phyloP scores from a whole-genome alignment of 2,329 filamentous ascomycete genomes.

The Ophiocordyceps camponoti-floridani region DNA sequence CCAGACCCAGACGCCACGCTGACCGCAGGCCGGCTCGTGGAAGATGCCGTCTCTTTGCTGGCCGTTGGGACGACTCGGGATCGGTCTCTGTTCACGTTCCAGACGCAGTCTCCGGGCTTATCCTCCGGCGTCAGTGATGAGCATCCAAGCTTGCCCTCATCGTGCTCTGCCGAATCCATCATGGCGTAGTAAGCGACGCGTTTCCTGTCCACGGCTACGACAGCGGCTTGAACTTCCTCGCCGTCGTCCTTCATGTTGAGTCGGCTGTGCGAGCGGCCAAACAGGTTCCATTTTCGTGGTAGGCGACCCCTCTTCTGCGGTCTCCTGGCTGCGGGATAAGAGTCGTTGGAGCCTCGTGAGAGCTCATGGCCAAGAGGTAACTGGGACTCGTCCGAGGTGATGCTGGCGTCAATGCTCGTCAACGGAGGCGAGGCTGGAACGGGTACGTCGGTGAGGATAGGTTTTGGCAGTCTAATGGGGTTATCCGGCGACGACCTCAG shows the following conservation, averaged over 20 bases:
- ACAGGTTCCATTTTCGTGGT: slow-evolving; percentile 46
- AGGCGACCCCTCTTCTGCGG: slow-evolving; percentile 34
- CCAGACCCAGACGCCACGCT: not conserved
- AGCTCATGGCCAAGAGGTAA: slow-evolving; percentile 20
- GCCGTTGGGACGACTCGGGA: not conserved
- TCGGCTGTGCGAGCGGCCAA: slow-evolving; percentile 34
- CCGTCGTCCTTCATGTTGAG: slow-evolving; percentile 21
- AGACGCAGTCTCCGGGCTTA: no score
- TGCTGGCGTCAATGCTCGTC: slow-evolving; percentile 36
- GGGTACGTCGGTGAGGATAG: slow-evolving; percentile 27
- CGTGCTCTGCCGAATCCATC: slow-evolving; percentile 39
- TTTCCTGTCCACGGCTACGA: slow-evolving; percentile 30
- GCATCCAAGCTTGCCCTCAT: slow-evolving; percentile 23
- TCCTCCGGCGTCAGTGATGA: not conserved
- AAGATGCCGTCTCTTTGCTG: not conserved
- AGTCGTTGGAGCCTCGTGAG: slow-evolving; percentile 11
- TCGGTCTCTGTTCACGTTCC: no score
- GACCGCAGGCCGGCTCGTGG: slow-evolving; percentile 1
- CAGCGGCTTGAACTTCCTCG: slow-evolving; percentile 24
- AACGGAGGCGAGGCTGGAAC: slow-evolving; percentile 27
- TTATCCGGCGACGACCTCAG: slow-evolving; percentile 25
- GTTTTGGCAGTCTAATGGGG: slow-evolving; percentile 30
- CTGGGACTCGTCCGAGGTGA: slow-evolving; percentile 39
- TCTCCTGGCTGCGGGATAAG: slow-evolving; percentile 27
- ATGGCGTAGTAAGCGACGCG: slow-evolving; percentile 42